phyloP scores from a whole-genome alignment of 108 stramenopile species.

The Cyclotella baltica region DNA sequence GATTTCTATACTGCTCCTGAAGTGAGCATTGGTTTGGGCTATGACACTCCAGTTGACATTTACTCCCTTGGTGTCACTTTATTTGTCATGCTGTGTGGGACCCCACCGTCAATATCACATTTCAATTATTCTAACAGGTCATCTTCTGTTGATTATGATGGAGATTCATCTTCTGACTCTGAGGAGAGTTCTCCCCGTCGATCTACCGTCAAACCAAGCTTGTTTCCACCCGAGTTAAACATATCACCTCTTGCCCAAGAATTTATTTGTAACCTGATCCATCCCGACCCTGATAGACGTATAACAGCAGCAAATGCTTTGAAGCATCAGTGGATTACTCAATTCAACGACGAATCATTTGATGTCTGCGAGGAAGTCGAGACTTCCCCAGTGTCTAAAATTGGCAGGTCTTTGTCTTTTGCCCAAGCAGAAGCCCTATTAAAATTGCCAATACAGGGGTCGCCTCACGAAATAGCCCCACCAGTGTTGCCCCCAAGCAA shows the following conservation, averaged over 20 bases:
- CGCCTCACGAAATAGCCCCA: slow-evolving; percentile 21
- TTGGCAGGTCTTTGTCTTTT: slow-evolving; percentile 23
- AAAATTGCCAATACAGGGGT: slow-evolving; percentile 27
- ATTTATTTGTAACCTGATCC: slow-evolving; percentile 72
- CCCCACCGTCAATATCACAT: slow-evolving; percentile 75
- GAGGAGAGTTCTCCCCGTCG: slow-evolving; percentile 41
- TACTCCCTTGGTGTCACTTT: slow-evolving; percentile 95
- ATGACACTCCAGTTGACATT: slow-evolving; percentile 91
- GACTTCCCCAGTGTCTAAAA: slow-evolving; percentile 6
- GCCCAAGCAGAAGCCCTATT: slow-evolving; percentile 31
- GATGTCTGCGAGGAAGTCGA: background rate
- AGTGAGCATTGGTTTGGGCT: slow-evolving; percentile 63
- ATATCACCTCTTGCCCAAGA: slow-evolving; percentile 82
- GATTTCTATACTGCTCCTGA: slow-evolving; percentile 86
- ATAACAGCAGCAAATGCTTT: slow-evolving; percentile 71
- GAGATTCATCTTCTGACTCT: slow-evolving; percentile 38
- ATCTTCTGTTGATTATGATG: slow-evolving; percentile 32
- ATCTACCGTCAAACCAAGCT: slow-evolving; percentile 35
- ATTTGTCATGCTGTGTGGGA: slow-evolving; percentile 97
- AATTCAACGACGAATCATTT: slow-evolving; percentile 16
- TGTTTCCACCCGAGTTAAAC: slow-evolving; percentile 69
- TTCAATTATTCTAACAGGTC: slow-evolving; percentile 24
- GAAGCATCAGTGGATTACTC: slow-evolving; percentile 69
- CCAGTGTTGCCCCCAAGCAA: slow-evolving; percentile 41
- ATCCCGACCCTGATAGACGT: slow-evolving; percentile 68